A percentile compares a stretch with the other conserved stretches of the same genome.
These are phyloP conservation scores for Cladosporium oxysporum DNA, from an alignment of 2,329 filamentous ascomycete genomes.

Conservation along the genomic window DNA sequence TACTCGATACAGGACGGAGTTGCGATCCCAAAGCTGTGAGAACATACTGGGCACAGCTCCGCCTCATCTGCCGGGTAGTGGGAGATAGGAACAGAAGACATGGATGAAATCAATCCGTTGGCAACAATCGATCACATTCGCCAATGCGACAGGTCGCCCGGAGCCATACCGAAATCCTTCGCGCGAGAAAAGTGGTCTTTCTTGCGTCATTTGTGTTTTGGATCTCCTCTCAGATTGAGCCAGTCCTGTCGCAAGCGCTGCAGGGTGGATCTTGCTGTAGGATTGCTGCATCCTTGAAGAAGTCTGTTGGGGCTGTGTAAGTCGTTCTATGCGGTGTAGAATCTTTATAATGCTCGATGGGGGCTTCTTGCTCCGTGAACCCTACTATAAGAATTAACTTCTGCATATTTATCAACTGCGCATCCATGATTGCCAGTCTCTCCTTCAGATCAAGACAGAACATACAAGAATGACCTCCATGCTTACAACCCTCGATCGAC, in stretches of 20 bases:
- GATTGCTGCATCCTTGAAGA: background rate
- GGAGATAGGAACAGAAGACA: background rate
- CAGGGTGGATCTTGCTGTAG: background rate
- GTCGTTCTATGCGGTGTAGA: background rate
- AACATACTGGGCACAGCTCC: too few species aligned
- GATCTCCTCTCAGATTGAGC: background rate
- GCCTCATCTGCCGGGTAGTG: background rate
- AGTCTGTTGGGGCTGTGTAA: background rate
- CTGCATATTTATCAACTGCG: background rate
- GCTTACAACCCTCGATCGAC: background rate
- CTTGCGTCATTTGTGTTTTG: background rate
- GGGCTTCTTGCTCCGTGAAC: background rate
- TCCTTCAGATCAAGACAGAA: background rate
- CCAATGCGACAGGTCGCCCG: background rate
- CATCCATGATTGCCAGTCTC: background rate
- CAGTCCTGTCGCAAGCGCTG: background rate
- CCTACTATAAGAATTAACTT: background rate
- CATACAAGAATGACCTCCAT: background rate
- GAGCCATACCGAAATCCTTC: background rate
- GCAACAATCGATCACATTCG: background rate
- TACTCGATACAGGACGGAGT: too few species aligned
- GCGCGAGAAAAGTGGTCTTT: background rate
- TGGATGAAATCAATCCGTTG: background rate
- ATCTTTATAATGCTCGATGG: background rate
- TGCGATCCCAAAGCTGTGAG: too few species aligned